These are phyloP conservation scores for Orbilia brochopaga DNA, from an alignment of 2,329 filamentous ascomycete species.

Conservation along the genomic window DNA sequence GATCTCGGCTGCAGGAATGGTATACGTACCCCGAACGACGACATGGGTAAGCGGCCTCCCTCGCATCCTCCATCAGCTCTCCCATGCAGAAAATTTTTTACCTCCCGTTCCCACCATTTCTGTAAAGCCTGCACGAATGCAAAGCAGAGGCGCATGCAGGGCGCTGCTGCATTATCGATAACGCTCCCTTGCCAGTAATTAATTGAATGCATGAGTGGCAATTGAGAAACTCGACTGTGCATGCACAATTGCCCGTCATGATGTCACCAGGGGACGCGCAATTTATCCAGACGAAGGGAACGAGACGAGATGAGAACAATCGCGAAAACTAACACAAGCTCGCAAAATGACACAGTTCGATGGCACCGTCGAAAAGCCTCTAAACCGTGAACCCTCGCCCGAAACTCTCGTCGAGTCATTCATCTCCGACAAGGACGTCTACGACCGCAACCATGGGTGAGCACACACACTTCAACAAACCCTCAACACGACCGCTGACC, in stretches of 20 bases:
- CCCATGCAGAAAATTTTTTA: slow-evolving; percentile 1
- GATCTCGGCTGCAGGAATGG: slow-evolving; percentile 21
- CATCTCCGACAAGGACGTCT: slow-evolving; percentile 62
- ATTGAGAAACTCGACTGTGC: neutral
- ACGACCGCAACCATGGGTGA: slow-evolving; percentile 66
- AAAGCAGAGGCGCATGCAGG: neutral
- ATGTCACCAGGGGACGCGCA: neutral
- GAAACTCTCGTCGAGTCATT: slow-evolving; percentile 62
- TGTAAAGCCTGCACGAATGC: slow-evolving; percentile 5
- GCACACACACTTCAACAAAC: slow-evolving; percentile 2
- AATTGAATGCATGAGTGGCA: slow-evolving; percentile 1
- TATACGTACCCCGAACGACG: slow-evolving; percentile 29
- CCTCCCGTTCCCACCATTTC: neutral
- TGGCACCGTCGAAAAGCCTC: slow-evolving; percentile 60
- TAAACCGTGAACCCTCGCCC: slow-evolving; percentile 62
- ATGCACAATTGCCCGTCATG: neutral
- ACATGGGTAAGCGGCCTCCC: slow-evolving; percentile 39
- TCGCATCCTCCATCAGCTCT: neutral
- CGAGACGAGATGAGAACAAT: neutral
- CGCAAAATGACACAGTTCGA: slow-evolving; percentile 54
- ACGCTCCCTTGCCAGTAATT: slow-evolving; percentile 6
- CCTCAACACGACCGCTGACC: slow-evolving; percentile 11
- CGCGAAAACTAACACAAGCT: slow-evolving; percentile 11
- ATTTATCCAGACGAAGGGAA: neutral
- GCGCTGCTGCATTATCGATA: slow-evolving; percentile 37